Evolutionary conservation across 106 monocot species (phyloP).

Genomic region (Dendrobium officinale): DNA sequence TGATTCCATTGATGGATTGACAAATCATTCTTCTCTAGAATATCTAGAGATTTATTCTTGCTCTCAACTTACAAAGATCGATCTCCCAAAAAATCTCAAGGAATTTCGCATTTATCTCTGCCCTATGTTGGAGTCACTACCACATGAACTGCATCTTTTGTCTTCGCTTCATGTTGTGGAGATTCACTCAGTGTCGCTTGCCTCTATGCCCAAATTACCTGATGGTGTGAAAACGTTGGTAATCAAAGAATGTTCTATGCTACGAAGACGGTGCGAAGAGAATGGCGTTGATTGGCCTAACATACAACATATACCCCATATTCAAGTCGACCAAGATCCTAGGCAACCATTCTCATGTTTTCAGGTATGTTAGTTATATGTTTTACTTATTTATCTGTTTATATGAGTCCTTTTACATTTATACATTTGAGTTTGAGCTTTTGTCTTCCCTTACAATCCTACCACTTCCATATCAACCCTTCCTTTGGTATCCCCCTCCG

Average conservation of each 20-base stretch:
- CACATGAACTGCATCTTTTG: neutral
- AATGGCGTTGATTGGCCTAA: neutral
- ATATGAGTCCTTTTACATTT: too few species aligned
- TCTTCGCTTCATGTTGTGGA: too few species aligned
- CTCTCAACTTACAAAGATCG: neutral
- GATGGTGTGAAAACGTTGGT: neutral
- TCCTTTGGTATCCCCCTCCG: too few species aligned
- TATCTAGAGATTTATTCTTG: neutral
- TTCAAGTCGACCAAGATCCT: too few species aligned
- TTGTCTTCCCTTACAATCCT: too few species aligned
- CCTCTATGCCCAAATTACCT: neutral
- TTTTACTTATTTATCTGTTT: too few species aligned
- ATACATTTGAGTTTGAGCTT: too few species aligned
- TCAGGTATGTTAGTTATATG: too few species aligned
- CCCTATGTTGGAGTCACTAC: neutral
- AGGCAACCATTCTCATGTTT: too few species aligned
- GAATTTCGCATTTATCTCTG: neutral
- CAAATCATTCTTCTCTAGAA: neutral
- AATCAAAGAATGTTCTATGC: neutral
- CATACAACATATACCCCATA: neutral
- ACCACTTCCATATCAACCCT: too few species aligned
- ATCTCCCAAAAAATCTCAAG: neutral
- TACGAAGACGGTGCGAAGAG: neutral
- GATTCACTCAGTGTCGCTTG: too few species aligned
- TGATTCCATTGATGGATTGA: neutral